These are phyloP conservation scores for Senna tora DNA, from an alignment of 306 rosid species.

Conservation along the genomic window DNA sequence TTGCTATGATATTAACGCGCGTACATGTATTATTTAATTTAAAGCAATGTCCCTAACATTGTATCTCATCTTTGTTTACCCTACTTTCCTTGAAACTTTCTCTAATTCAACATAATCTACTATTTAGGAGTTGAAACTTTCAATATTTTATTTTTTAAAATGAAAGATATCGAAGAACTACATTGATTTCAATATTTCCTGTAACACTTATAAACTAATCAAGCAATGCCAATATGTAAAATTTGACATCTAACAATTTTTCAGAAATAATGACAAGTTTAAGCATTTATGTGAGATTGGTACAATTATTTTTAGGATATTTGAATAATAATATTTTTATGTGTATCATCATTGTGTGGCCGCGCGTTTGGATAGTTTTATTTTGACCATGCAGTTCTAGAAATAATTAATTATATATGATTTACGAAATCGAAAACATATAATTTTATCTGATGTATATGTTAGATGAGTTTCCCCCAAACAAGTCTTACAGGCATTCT, in stretches of 20 bases:
- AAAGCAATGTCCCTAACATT: background rate
- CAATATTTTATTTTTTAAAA: too few species aligned
- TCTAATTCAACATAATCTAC: too few species aligned
- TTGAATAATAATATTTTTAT: slow-evolving; percentile 42
- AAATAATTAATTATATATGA: background rate
- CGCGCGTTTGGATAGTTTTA: background rate
- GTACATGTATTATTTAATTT: too few species aligned
- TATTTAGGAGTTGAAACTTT: too few species aligned
- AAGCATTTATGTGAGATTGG: background rate
- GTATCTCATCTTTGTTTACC: background rate
- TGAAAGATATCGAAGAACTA: too few species aligned
- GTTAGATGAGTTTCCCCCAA: background rate
- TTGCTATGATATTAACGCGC: background rate
- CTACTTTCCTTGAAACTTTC: background rate
- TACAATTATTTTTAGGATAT: slow-evolving; percentile 39
- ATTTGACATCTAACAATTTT: too few species aligned
- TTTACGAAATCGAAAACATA: background rate
- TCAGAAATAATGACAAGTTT: background rate
- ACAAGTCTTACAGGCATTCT: background rate
- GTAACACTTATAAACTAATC: too few species aligned
- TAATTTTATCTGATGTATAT: background rate
- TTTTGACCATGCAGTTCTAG: background rate
- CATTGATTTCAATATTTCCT: too few species aligned
- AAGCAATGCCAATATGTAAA: too few species aligned
- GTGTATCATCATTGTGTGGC: background rate